Evolutionary conservation across 1,284 basidiomycete species (phyloP), one percentile per base, ranked within the genome.

Genomic region (Laetiporus sulphureus): DNA sequence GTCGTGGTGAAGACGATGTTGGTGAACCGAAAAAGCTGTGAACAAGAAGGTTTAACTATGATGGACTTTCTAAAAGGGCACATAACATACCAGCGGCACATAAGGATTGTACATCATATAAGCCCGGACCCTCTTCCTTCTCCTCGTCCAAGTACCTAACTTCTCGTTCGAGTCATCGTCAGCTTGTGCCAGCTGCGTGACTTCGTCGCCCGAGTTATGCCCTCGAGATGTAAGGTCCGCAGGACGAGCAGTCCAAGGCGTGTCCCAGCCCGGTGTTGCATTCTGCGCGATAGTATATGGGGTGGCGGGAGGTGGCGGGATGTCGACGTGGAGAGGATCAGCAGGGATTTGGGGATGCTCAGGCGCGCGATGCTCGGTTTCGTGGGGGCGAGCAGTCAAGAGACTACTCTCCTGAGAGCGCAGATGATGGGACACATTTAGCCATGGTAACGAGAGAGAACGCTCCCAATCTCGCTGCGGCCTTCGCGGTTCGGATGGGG

Each of bases 1-100:
- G 80, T 73, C 13, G 83, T 77, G 3, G 87, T 92, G 53, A 94
- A 85, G 2, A 79, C 71, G 44, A 95, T 79, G 57, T 94, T 94
- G 61, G 86, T 74, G 47, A 89, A 72, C 44, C 91, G 84, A 59
- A 92, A 90, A 27, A 94, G 70, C 77, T 95, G 42, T 57, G 54
- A 25, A 18, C 4, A 10, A 31, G 51, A 20, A 62, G 56, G 18
- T 61, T 47, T 52, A 42, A 22, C 35, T 51, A 30, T 34, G 38
- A 39, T 36, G 25, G 37, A 32, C 20, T 27, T 37, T 21, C 10
- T 31, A 18, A 36, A 32, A 33, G 15, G 32, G 15, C 11, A 38
- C 25, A 31, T 29, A 38, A 61, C 75, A 41, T 51, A 88, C 87
- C 66, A 90, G 58, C 40, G 87, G 87, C 39, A 87, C 83, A 59